phyloP scores from a whole-genome alignment of 768 basidiomycete species.

The Leucocoprinus leucothites region DNA sequence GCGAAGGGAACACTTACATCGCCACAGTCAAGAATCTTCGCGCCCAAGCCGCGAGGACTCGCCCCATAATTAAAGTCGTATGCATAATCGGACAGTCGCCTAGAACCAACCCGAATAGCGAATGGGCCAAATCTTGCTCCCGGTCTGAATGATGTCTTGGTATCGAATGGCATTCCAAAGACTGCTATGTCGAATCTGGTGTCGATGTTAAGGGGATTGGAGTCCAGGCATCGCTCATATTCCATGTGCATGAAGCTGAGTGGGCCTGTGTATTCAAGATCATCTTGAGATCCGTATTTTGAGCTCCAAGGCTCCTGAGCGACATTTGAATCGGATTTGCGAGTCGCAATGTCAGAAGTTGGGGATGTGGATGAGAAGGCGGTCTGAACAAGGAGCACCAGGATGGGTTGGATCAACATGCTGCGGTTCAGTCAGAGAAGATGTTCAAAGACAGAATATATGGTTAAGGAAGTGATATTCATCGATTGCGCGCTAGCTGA shows the following conservation, averaged over 20 bases:
- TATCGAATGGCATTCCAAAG: constrained; percentile 64
- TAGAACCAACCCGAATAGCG: constrained; percentile 60
- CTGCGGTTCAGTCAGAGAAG: too few species aligned
- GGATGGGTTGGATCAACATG: too few species aligned
- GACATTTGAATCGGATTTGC: neutral
- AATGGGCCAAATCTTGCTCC: constrained; percentile 66
- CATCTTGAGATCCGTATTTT: constrained; percentile 15
- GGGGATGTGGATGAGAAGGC: too few species aligned
- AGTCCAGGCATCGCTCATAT: constrained; percentile 47
- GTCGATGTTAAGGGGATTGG: constrained; percentile 31
- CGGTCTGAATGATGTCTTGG: constrained; percentile 43
- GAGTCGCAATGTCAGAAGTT: neutral
- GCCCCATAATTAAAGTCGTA: constrained; percentile 52
- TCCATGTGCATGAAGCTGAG: constrained; percentile 62
- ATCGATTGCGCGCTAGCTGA: too few species aligned
- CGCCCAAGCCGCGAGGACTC: constrained; percentile 46
- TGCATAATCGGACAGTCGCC: constrained; percentile 43
- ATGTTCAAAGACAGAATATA: too few species aligned
- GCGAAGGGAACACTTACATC: constrained; percentile 42
- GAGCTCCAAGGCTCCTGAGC: constrained; percentile 14
- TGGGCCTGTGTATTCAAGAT: constrained; percentile 16
- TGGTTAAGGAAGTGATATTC: too few species aligned
- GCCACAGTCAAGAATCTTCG: constrained; percentile 60
- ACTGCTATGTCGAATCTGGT: constrained; percentile 56
- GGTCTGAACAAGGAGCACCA: too few species aligned